Base-by-base conservation (phyloP, 345 rosid genomes). In the Hibiscus tridactylites region DNA sequence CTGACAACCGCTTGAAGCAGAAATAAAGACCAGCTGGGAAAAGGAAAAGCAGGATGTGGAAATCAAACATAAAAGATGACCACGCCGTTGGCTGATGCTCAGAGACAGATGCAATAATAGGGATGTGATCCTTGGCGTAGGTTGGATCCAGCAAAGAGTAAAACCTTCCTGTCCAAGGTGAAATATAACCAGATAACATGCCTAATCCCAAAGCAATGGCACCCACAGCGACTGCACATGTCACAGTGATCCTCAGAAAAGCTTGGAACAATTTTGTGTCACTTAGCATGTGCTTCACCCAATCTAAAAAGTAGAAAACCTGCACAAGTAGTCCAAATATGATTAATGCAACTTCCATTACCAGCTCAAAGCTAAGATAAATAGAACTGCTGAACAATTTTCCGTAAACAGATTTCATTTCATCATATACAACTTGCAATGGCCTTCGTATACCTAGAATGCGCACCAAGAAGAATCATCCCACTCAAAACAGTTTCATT, bases 71-170 rank as follows among this genome's bases (percentile, higher is more conserved):
- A 86, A 92, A 96, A 65, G 99, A 96, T 44, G 99, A 96, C 98
- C 99, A 96, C 0, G 99, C 99, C 1, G 99, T 96, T 50, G 99
- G 99, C 82, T 96, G 99, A 86, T 96, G 99, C 91, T 96, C 99
- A 12, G 99, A 96, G 68, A 96, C 99, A 73, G 99, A 96, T 21
- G 99, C 99, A 77, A 96, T 96, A 61, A 92, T 96, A 47, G 99
- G 99, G 67, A 92, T 96, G 74, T 96, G 96, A 84, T 90, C 98
- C 83, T 96, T 96, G 2, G 99, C 99, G 2, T 96, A 96, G 6
- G 99, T 96, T 5, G 99, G 99, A 74, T 96, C 99, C 77, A 96
- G 86, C 79, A 92, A 80, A 54, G 98, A 96, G 82, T 96, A 96
- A 75, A 96, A 92, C 9, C 99, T 84, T 70, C 99, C 99, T 2